Evolutionary conservation across 805 yeast species (phyloP), one percentile per base, ranked within the genome.

Genomic region (Candida chauliodis): DNA sequence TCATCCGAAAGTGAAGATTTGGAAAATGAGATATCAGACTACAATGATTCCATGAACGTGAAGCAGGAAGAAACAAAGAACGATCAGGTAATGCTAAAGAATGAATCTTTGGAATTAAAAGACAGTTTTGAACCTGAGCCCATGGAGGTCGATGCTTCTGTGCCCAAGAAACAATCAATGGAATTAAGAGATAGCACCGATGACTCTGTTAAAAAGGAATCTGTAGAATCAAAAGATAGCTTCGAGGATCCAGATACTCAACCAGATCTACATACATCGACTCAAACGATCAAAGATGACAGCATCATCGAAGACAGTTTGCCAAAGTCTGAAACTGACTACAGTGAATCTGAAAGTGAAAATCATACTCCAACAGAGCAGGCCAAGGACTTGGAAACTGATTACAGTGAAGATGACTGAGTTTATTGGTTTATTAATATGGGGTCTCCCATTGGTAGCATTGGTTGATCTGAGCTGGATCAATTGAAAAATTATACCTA

Each of bases 261-360:
- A 15, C 38, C 34, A 20, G 43, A 35, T 18, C 26, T 21, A n/a
- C 41, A 31, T 8, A 36, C 17, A 33, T 33, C 33, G 5, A 26
- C 25, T 13, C 21, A 25, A 26, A 26, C 37, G 2, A n/a, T 25
- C 4, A 18, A 16, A 21, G 34, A 36, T 19, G 32, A 39, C 10
- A 35, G 37, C 30, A 37, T 42, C 8, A 27, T 43, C 31, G 46
- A 39, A 19, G 46, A 43, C 31, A 43, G 46, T 28, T 20, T 43
- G 13, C 30, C 34, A 21, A 37, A 30, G 17, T 27, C 14, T 6
- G 38, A 36, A 8, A 36, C 38, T 4, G 38, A 36, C 19, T 36
- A 36, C 13, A 28, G 33, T 21, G 38, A 28, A 6, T 36, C 38
- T 11, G 48, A 37, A 31, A 17, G 26, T 5, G 25, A 32, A 33